phyloP scores from a whole-genome alignment of 2,329 filamentous ascomycete species.

The Bisporella sp. region DNA sequence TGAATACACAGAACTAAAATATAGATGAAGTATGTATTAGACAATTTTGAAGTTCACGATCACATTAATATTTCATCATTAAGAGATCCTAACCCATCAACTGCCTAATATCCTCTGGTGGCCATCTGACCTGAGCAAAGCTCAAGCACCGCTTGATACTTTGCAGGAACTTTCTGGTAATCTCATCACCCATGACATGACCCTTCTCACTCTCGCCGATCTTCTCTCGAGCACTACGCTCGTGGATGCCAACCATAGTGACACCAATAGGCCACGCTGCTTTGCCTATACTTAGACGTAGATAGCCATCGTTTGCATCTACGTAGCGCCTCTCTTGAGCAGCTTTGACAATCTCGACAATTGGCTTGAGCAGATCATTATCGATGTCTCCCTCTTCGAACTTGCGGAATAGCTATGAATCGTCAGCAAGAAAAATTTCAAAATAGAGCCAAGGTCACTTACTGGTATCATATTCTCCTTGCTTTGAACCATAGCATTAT shows the following conservation, averaged over 20 bases:
- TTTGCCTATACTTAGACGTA: constrained; percentile 89
- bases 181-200: constrained; percentile 95
- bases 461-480: constrained; percentile 78
- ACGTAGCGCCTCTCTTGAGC: constrained; percentile 90
- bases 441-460: constrained; percentile 21
- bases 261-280: constrained; percentile 98
- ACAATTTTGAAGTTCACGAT: too few relatives aligned
- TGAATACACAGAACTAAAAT: too few relatives aligned
- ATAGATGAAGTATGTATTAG: too few relatives aligned
- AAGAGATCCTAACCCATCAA: constrained; percentile 62
- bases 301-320: constrained; percentile 91
- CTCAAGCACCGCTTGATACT: constrained; percentile 96
- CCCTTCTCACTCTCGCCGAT: constrained; percentile 81
- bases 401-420: constrained; percentile 67
- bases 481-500: constrained; percentile 79
- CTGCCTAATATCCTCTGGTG: constrained; percentile 84
- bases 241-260: constrained; percentile 99
- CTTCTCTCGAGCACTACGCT: constrained; percentile 91
- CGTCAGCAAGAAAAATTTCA: constrained; percentile 7
- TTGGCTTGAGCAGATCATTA: constrained; percentile 69
- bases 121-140: constrained; percentile 95
- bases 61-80: too few relatives aligned
- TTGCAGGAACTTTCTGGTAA: constrained; percentile 90
- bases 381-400: constrained; percentile 78
- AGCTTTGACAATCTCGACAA: constrained; percentile 86